Percentiles rank a stretch among this genome's conserved stretches.
Evolutionary conservation across 2,329 filamentous ascomycete species (phyloP).

Genomic region (Diaporthe aspalathi): DNA sequence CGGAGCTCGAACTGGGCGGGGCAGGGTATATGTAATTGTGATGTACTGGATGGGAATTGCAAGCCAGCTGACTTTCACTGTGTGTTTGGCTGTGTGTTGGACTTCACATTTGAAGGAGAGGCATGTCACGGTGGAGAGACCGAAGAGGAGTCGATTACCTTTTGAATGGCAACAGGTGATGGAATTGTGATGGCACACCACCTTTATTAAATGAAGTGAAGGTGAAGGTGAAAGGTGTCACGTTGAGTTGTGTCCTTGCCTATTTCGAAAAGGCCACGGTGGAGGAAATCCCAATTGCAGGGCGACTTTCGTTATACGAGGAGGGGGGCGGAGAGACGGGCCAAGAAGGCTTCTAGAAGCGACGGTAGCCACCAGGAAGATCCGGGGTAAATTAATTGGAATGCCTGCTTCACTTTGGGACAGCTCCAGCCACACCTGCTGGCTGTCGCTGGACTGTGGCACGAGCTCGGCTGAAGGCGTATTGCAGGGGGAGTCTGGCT

Average conservation of each 20-base stretch:
- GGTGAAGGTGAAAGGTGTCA: constrained; percentile 41
- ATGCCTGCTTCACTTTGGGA: not conserved
- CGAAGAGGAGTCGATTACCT: not conserved
- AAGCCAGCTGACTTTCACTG: not conserved
- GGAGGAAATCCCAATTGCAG: constrained; percentile 45
- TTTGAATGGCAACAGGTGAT: not conserved
- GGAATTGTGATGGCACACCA: constrained; percentile 20
- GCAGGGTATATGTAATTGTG: not conserved
- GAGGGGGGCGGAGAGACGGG: not conserved
- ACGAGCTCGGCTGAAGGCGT: constrained; percentile 37
- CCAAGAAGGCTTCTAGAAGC: constrained; percentile 36
- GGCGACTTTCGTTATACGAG: constrained; percentile 27
- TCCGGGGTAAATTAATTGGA: constrained; percentile 33
- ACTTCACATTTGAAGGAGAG: constrained; percentile 33
- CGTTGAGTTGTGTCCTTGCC: constrained; percentile 39
- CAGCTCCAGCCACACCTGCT: constrained; percentile 38
- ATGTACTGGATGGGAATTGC: too few species aligned
- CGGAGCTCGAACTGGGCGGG: not conserved
- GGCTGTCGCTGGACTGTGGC: constrained; percentile 41
- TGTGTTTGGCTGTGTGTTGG: not conserved
- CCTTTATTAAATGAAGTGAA: constrained; percentile 4
- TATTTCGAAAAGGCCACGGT: constrained; percentile 58
- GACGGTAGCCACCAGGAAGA: constrained; percentile 15
- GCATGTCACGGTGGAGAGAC: constrained; percentile 29
- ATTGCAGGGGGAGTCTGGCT: too few species aligned